Evolutionary conservation across 2,329 filamentous ascomycete genomes (phyloP).

Genomic region (Onygena corvina): DNA sequence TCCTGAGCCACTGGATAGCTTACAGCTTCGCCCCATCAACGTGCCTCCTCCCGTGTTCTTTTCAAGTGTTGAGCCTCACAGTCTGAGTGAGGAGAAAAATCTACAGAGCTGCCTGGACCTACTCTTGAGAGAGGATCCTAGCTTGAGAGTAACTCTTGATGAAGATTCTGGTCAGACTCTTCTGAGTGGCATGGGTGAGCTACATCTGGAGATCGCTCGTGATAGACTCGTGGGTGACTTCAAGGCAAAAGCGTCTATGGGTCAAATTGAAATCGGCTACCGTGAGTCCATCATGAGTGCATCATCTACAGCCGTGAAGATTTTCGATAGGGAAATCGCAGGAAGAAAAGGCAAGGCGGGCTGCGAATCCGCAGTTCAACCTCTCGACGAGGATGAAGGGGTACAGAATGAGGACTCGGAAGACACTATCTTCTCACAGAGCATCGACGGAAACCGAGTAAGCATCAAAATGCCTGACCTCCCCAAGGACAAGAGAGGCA

Average conservation of each 20-base stretch:
- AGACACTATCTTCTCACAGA: conserved; percentile 32
- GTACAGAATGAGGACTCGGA: conserved; percentile 10
- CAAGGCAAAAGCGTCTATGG: conserved; percentile 74
- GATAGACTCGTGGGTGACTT: conserved; percentile 81
- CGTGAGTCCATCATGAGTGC: conserved; percentile 61
- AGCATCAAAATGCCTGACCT: conserved; percentile 44
- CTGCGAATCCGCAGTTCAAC: conserved; percentile 57
- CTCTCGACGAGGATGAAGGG: conserved; percentile 32
- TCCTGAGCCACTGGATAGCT: conserved; percentile 54
- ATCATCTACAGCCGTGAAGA: conserved; percentile 46
- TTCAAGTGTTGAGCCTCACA: conserved; percentile 75
- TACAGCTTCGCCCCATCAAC: conserved; percentile 77
- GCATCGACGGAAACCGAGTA: conserved; percentile 59
- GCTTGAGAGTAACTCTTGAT: conserved; percentile 70
- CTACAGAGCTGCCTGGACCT: conserved; percentile 65
- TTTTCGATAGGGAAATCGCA: conserved; percentile 68
- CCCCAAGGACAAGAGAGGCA: conserved; percentile 11
- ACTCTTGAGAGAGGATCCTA: conserved; percentile 82
- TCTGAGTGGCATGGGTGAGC: conserved; percentile 87
- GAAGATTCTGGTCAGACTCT: conserved; percentile 88
- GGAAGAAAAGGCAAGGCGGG: conserved; percentile 67
- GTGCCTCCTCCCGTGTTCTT: conserved; percentile 94
- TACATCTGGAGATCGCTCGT: conserved; percentile 86
- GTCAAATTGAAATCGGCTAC: conserved; percentile 89
- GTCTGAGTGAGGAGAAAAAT: conserved; percentile 65